Conservation (phyloP, 106 monocot genomes). For the Dioscorea zingiberensis region DNA sequence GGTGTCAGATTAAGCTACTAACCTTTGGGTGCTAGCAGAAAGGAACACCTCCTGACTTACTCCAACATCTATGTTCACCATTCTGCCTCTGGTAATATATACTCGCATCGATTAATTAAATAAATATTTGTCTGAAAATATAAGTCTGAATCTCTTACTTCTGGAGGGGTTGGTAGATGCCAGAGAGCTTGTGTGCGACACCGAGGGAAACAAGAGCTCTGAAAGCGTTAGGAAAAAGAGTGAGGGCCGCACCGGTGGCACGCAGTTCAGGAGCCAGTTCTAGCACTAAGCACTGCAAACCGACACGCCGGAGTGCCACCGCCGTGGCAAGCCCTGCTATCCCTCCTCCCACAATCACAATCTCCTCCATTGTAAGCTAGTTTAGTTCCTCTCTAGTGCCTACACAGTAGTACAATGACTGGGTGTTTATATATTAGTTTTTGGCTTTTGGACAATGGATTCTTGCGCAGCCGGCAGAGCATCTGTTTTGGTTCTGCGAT, state of each 20-base stretch:
- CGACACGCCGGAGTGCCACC: constrained; percentile 1
- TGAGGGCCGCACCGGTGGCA: neutral
- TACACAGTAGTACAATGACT: too few species aligned
- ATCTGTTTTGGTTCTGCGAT: too few species aligned
- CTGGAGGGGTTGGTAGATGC: constrained; percentile 5
- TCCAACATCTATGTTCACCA: neutral
- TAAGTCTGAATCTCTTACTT: constrained; percentile 2
- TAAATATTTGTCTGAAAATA: neutral
- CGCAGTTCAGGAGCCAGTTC: constrained; percentile 2
- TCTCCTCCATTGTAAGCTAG: neutral
- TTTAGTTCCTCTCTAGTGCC: too few species aligned
- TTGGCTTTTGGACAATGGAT: too few species aligned
- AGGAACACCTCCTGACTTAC: neutral
- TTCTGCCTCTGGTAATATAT: neutral
- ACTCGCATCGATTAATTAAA: neutral
- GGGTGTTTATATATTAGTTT: too few species aligned
- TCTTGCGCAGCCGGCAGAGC: too few species aligned
- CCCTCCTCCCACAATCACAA: constrained; percentile 9
- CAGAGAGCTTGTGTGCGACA: constrained; percentile 27
- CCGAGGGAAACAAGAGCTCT: constrained; percentile 26
- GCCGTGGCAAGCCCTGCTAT: constrained; percentile 11
- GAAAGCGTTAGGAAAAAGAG: constrained; percentile 8
- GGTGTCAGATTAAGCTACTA: neutral
- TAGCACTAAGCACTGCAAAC: neutral
- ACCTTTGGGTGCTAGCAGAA: neutral